Evolutionary conservation across 1,284 basidiomycete species (phyloP), one percentile per base, ranked within the genome.

Genomic region (Wallemia mellicola): DNA sequence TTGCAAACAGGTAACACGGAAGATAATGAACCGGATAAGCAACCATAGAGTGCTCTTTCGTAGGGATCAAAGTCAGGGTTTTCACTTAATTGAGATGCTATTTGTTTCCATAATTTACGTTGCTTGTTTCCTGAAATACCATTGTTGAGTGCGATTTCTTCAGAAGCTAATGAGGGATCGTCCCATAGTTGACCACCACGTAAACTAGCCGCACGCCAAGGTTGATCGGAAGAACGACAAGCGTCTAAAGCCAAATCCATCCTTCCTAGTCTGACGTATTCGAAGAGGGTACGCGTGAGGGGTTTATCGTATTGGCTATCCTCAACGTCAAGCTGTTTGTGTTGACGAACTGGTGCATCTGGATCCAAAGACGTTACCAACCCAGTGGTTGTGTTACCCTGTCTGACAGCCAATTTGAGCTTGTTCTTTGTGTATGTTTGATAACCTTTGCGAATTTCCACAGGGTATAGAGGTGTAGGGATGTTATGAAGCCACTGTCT

Each of bases 151-250:
- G 38, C 38, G 5, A 48, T 48, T 22, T 48, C 38, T 3, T 7
- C 9, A 22, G 38, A 48, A 48, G 38, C 38, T 48, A 86, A 73
- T 0, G 76, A 74, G 56, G 73, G 74, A 80, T 85, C 87, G 56
- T 75, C 74, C 66, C 85, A 84, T n/a, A 85, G 66, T 30, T 77
- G 68, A 0, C 83, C 80, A 1, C 87, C 88, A 2, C 82, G 77
- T 28, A 92, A 78, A 60, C 81, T 83, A 0, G 86, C 86, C 0
- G 86, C 86, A 27, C 87, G 76, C 91, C 91, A 96, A 1, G 86
- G 82, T 64, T 92, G 85, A 62, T 87, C 81, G 0, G 84, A 82
- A 65, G 80, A 80, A 63, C 81, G 73, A 67, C 86, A 92, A 15
- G 91, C 71, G 38, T 85, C 81, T 9, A 91, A 74, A 0, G 89